phyloP scores from a whole-genome alignment of 805 yeast genomes.

The Lachancea dasiensis region DNA sequence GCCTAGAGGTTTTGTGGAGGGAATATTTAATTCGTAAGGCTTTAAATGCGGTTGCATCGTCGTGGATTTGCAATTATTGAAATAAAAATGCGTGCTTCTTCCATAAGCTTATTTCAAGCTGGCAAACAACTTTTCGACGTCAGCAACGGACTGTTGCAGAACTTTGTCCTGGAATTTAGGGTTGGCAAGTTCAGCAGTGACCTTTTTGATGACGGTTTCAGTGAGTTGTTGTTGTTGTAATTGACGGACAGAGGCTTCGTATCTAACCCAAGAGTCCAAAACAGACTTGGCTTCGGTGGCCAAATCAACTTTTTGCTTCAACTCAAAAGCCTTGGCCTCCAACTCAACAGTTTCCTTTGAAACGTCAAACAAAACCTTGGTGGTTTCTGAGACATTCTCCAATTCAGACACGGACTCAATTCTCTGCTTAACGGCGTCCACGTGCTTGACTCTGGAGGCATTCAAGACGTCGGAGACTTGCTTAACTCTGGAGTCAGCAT shows the following conservation, averaged over 20 bases:
- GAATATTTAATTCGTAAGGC: conserved; percentile 22
- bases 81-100: background rate
- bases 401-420: conserved; percentile 81
- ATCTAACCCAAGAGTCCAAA: conserved; percentile 98
- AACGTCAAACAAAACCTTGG: conserved; percentile 85
- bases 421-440: conserved; percentile 87
- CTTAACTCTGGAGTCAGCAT: conserved; percentile 83
- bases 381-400: conserved; percentile 85
- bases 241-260: conserved; percentile 94
- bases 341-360: conserved; percentile 95
- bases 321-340: conserved; percentile 90
- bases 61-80: conserved; percentile 1
- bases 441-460: conserved; percentile 84
- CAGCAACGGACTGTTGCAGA: conserved; percentile 85
- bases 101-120: conserved; percentile 23
- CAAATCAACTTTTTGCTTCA: conserved; percentile 83
- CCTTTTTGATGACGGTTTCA: conserved; percentile 78
- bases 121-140: conserved; percentile 80
- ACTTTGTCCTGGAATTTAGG: conserved; percentile 92
- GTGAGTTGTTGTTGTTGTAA: conserved; percentile 91
- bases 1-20: conserved; percentile 7
- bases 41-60: background rate
- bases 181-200: conserved; percentile 74
- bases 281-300: conserved; percentile 90
- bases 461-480: conserved; percentile 77